Percentiles rank a stretch among this genome's conserved stretches.
phyloP scores from a whole-genome alignment of 345 rosid genomes.

The Eucalyptus erythrocorys region DNA sequence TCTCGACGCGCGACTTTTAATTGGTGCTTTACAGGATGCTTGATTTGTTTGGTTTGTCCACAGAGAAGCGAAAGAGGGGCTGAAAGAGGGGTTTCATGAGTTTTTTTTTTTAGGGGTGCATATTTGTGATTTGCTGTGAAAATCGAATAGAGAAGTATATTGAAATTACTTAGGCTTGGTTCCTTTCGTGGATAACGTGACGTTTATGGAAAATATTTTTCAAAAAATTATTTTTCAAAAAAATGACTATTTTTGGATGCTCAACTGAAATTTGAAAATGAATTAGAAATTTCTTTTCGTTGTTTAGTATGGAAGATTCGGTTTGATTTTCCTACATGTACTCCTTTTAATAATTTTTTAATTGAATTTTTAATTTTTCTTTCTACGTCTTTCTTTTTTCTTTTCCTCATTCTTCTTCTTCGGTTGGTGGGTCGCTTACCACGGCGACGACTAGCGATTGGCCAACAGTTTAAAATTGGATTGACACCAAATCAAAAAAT shows the following conservation, averaged over 20 bases:
- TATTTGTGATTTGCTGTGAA: fast-evolving
- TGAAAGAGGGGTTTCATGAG: too few relatives aligned
- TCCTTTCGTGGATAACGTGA: fast-evolving
- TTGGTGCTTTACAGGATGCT: not conserved
- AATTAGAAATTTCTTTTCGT: too few relatives aligned
- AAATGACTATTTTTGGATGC: fast-evolving
- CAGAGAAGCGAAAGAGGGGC: not conserved
- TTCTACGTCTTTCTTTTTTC: too few relatives aligned
- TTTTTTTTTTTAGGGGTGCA: not conserved
- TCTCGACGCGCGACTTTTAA: not conserved
- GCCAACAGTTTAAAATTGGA: too few relatives aligned
- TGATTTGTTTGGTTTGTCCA: not conserved
- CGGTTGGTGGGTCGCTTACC: fast-evolving
- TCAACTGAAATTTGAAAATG: too few relatives aligned
- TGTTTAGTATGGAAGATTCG: too few relatives aligned
- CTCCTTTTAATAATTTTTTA: too few relatives aligned
- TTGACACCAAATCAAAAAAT: fast-evolving
- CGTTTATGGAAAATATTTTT: fast-evolving
- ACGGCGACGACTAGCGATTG: fast-evolving
- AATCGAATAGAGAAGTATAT: not conserved
- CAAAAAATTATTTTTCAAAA: too few relatives aligned
- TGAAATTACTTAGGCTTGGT: fast-evolving
- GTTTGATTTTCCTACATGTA: fast-evolving
- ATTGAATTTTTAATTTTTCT: fast-evolving
- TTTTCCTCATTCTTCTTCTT: too few relatives aligned